Evolutionary conservation across 164 flowering plant genomes (phyloP).

Genomic region (Vitis riparia): DNA sequence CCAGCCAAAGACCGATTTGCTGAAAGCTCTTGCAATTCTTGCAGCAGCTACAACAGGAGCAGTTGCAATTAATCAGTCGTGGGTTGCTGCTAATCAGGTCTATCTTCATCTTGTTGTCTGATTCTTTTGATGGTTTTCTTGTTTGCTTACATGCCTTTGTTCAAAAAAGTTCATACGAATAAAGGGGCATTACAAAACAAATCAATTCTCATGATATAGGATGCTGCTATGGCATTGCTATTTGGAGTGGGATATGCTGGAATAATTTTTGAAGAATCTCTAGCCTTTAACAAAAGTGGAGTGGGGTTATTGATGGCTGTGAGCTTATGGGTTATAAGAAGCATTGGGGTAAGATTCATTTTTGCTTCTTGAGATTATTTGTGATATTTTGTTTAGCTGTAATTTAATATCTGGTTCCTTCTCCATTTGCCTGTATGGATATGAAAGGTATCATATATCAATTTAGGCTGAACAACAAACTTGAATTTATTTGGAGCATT

Average conservation of each 20-base stretch:
- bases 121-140: constrained; percentile 3
- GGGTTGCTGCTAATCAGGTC: constrained; percentile 99
- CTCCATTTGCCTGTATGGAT: neutral
- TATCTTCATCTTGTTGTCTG: constrained; percentile 7
- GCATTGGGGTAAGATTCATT: constrained; percentile 76
- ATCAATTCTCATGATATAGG: constrained; percentile 48
- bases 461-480: no score
- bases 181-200: constrained; percentile 7
- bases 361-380: constrained; percentile 2
- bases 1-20: constrained; percentile 88
- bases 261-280: constrained; percentile 93
- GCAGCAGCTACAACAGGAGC: constrained; percentile 76
- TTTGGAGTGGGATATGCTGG: constrained; percentile 94
- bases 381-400: neutral
- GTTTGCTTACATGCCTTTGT: neutral
- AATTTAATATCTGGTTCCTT: neutral
- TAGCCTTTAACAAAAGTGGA: constrained; percentile 98
- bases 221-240: constrained; percentile 87
- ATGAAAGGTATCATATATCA: neutral
- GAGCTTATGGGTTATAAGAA: constrained; percentile 86
- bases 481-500: no score
- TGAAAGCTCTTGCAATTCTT: constrained; percentile 81
- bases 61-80: constrained; percentile 86
- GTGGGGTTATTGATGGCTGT: constrained; percentile 97
- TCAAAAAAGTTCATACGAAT: neutral